phyloP scores from a whole-genome alignment of 192 early-diverging fungal genomes.

The Backusella luteola region DNA sequence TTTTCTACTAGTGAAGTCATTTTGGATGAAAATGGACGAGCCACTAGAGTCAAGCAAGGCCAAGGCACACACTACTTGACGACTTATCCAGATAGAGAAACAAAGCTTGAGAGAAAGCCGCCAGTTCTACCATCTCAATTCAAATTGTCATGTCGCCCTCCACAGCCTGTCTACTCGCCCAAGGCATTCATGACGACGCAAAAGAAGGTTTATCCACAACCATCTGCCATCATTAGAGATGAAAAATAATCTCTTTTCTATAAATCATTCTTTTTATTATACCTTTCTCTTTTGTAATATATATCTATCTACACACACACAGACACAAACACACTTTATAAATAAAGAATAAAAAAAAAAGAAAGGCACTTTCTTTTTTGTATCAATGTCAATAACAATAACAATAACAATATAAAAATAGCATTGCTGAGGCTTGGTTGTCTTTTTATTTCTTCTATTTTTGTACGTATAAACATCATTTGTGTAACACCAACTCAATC shows the following conservation, averaged over 20 bases:
- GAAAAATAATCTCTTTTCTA: background rate
- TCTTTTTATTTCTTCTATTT: background rate
- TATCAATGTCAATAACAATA: slow-evolving; percentile 7
- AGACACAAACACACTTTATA: background rate
- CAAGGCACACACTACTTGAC: slow-evolving; percentile 21
- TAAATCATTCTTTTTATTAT: background rate
- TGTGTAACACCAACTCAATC: background rate
- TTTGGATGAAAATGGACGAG: slow-evolving; percentile 20
- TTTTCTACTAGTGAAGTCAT: slow-evolving; percentile 19
- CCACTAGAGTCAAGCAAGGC: slow-evolving; percentile 16
- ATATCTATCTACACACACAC: background rate
- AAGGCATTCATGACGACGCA: background rate
- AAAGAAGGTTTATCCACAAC: slow-evolving; percentile 8
- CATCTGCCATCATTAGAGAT: background rate
- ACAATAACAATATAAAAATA: slow-evolving; percentile 11
- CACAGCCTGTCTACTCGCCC: background rate
- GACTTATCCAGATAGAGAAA: slow-evolving; percentile 20
- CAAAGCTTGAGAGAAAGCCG: slow-evolving; percentile 21
- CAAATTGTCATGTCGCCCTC: background rate
- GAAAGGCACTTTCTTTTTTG: background rate
- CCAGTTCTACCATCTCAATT: background rate
- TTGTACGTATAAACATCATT: background rate
- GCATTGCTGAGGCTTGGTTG: background rate
- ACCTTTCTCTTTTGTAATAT: background rate
- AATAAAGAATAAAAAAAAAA: background rate